Base-by-base conservation (phyloP, 2,329 filamentous ascomycete species). In the Fusarium devonianum region DNA sequence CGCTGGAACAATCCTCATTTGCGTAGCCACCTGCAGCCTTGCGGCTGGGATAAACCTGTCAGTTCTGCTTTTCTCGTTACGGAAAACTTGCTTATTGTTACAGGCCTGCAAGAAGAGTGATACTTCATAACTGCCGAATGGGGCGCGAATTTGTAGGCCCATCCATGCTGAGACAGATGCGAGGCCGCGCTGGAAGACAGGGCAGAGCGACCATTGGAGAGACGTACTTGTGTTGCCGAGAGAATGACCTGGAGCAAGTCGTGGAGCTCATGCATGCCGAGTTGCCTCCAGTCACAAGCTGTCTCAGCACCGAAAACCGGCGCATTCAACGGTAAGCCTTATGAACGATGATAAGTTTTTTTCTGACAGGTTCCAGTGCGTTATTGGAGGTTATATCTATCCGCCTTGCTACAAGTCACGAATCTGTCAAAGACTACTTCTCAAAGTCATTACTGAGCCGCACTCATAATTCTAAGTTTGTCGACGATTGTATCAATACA, bases 121-220 rank as follows among this genome's bases (percentile, higher is more conserved):
- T 92, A 49, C 77, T 90, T 18, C 88, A 90, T 65, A 87, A 84
- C 53, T 88, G 86, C 21, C 80, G 86, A 29, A 91, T 92, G 87
- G 89, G 89, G 1, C 79, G 86, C 41, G 87, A 91, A 34, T 75
- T 91, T 36, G 82, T 92, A n/a, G 88, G 87, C 0, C 88, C 89
- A 10, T 85, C 88, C 4, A 89, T 92, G 85, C 75, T 92, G 69
- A 83, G 88, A 37, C 89, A 92, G 70, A 92, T 92, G 89, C 82
- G 88, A 65, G 89, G 89, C 3, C 80, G 89, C 52, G 89, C 89
- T 14, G 89, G 89, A 6, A 81, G 89, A 43, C 91, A 91, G 70
- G 89, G 89, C 37, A 92, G 90, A 64, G 87, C 90, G 45, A 86
- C 89, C 39, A 75, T 89, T 35, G 89, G 89, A 2, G 89, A 92